Evolutionary conservation across 2,329 filamentous ascomycete species (phyloP).

Genomic region (Daldinia eschscholtzii): DNA sequence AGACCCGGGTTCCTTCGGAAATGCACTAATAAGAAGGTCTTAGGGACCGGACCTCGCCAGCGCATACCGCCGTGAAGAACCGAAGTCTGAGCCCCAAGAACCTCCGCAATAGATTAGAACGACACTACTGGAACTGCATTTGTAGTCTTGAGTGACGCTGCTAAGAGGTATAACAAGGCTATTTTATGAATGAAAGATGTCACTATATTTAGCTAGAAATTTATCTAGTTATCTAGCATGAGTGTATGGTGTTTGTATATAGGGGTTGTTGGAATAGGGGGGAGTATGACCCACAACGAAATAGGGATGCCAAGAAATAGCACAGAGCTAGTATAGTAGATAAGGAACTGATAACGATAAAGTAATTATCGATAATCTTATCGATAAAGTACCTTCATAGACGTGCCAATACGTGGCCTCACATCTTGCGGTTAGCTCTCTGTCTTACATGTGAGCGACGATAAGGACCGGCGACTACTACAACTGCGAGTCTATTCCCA

Average conservation of each 20-base stretch:
- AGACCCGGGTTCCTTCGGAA: not conserved
- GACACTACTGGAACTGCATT: too few relatives aligned
- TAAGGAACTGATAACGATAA: conserved; percentile 45
- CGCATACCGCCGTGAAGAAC: conserved; percentile 30
- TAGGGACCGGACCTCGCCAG: conserved; percentile 33
- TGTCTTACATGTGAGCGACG: conserved; percentile 15
- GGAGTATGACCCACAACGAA: conserved; percentile 3
- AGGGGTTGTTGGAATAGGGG: not conserved
- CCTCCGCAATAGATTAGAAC: not conserved
- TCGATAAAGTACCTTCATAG: conserved; percentile 31
- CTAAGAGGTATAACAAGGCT: too few relatives aligned
- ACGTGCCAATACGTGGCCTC: conserved; percentile 47
- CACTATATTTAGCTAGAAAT: too few relatives aligned
- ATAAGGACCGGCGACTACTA: conserved; percentile 13
- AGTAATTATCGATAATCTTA: conserved; percentile 35
- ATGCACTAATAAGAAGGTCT: not conserved
- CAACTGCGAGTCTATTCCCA: not conserved
- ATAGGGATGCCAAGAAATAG: not conserved
- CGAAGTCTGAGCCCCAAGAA: conserved; percentile 4
- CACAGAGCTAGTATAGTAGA: conserved; percentile 15
- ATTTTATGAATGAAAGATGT: too few relatives aligned
- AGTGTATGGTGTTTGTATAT: too few relatives aligned
- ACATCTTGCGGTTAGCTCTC: conserved; percentile 3
- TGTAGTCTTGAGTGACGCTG: too few relatives aligned
- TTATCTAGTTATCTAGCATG: too few relatives aligned